Conservation (phyloP, 768 basidiomycete genomes). For the Neoboletus subvelutipes region DNA sequence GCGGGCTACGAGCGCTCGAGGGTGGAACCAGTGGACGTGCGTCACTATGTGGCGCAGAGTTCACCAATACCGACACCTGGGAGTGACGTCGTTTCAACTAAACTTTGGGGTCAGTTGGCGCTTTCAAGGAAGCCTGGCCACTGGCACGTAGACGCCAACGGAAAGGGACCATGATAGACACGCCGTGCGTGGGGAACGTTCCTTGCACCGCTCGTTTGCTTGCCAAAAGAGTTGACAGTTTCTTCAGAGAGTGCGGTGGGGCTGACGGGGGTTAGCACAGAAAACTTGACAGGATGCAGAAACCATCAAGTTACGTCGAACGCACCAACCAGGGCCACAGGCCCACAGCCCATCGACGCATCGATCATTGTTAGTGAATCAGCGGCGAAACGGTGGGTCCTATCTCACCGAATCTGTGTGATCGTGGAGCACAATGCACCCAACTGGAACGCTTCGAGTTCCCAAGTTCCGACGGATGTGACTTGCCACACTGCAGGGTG, state of each 20-base stretch:
- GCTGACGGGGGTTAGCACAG: background rate
- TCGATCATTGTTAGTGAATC: background rate
- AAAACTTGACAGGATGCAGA: background rate
- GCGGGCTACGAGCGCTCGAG: background rate
- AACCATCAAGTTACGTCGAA: background rate
- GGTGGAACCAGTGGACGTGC: background rate
- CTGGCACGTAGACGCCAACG: background rate
- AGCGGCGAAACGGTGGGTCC: background rate
- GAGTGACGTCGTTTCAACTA: background rate
- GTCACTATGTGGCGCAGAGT: background rate
- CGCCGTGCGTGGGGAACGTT: background rate
- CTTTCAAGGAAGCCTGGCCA: background rate
- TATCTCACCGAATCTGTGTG: background rate
- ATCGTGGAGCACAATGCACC: background rate
- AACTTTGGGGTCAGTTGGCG: background rate
- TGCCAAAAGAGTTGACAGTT: background rate
- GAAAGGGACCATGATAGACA: background rate
- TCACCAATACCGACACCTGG: background rate
- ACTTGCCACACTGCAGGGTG: background rate
- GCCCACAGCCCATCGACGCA: background rate
- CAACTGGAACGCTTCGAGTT: background rate
- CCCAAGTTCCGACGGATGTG: background rate
- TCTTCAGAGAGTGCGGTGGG: background rate
- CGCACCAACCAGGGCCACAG: background rate
- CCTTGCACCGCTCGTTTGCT: background rate